These are phyloP conservation scores for Escallonia rubra DNA, from an alignment of 129 eudicot genomes.

Conservation along the genomic window DNA sequence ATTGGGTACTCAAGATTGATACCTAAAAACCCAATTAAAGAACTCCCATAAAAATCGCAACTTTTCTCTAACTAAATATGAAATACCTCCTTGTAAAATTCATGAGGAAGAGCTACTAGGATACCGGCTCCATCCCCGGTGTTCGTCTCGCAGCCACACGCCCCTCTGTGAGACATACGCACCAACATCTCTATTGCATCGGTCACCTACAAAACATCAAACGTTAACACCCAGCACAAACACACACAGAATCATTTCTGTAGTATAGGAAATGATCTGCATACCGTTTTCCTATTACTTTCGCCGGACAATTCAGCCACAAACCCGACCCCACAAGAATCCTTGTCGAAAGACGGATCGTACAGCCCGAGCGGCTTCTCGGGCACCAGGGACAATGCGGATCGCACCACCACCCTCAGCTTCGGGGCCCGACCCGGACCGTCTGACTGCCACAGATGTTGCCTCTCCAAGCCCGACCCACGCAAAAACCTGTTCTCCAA, in stretches of 20 bases:
- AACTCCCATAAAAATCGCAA: too few relatives aligned
- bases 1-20: too few relatives aligned
- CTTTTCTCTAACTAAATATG: too few relatives aligned
- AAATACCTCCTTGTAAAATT: slow-evolving; percentile 74
- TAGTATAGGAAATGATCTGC: neutral
- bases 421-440: slow-evolving; percentile 57
- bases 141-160: slow-evolving; percentile 95
- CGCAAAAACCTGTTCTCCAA: slow-evolving; percentile 34
- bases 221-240: neutral
- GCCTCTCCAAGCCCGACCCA: slow-evolving; percentile 39
- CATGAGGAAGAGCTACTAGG: slow-evolving; percentile 95
- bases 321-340: slow-evolving; percentile 96
- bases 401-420: slow-evolving; percentile 45
- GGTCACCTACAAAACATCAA: slow-evolving; percentile 46
- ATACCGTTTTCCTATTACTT: slow-evolving; percentile 87
- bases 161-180: slow-evolving; percentile 96
- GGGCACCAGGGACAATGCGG: slow-evolving; percentile 76
- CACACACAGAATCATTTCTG: too few relatives aligned
- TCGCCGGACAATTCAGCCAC: slow-evolving; percentile 94
- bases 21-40: too few relatives aligned
- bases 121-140: slow-evolving; percentile 99
- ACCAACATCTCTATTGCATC: slow-evolving; percentile 99
- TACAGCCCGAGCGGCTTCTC: slow-evolving; percentile 92
- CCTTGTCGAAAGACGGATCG: slow-evolving; percentile 84
- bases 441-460: slow-evolving; percentile 44